phyloP scores from a whole-genome alignment of 163 green algal species.

The Volvox carteri region DNA sequence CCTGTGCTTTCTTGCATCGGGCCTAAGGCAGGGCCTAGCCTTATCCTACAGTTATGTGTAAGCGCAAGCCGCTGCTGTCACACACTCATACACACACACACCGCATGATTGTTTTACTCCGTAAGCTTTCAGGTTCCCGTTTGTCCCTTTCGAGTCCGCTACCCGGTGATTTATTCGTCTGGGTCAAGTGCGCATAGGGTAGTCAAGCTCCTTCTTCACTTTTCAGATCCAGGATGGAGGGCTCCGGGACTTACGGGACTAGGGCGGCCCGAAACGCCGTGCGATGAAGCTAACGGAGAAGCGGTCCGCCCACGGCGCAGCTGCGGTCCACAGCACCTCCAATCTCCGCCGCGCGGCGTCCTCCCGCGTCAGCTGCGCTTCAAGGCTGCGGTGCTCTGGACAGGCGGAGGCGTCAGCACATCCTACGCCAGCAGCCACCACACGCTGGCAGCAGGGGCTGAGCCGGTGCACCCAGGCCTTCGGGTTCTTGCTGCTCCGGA shows the following conservation, averaged over 20 bases:
- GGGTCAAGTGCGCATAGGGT: too few species aligned
- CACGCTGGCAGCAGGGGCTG: slow-evolving; percentile 29
- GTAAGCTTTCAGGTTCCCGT: too few species aligned
- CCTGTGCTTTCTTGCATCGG: too few species aligned
- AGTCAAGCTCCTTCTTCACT: too few species aligned
- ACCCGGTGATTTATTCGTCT: too few species aligned
- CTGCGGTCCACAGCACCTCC: slow-evolving; percentile 10
- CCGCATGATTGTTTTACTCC: too few species aligned
- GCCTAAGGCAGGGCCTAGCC: too few species aligned
- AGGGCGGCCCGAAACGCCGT: slow-evolving; percentile 33
- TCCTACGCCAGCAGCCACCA: background rate
- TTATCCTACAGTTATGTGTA: too few species aligned
- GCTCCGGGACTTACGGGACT: background rate
- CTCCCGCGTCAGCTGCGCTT: background rate
- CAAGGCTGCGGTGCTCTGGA: slow-evolving; percentile 31
- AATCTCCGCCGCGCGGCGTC: background rate
- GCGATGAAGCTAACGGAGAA: slow-evolving; percentile 29
- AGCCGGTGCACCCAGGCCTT: slow-evolving; percentile 41
- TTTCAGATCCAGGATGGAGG: too few species aligned
- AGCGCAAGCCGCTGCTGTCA: too few species aligned
- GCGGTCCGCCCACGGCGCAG: slow-evolving; percentile 40
- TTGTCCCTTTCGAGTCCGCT: too few species aligned
- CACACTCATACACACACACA: too few species aligned
- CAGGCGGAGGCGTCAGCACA: background rate
- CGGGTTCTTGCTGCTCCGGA: slow-evolving; percentile 52